Evolutionary conservation across 345 rosid species (phyloP).

Genomic region (Cardiospermum halicacabum): DNA sequence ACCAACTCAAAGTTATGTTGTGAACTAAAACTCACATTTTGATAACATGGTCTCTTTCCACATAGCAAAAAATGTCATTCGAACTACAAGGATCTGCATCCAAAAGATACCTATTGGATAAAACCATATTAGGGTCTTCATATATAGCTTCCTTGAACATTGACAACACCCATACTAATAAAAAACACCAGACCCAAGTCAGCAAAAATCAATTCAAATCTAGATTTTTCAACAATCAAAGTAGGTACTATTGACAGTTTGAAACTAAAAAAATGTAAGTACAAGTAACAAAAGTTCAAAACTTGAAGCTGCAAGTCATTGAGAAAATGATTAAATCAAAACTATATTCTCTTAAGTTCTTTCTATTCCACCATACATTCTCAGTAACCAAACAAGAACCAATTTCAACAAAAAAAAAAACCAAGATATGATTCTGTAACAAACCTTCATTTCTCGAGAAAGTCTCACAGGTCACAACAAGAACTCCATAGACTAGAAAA

Average conservation of each 20-base stretch:
- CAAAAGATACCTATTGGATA: conserved; percentile 76
- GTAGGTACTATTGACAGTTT: too few species aligned
- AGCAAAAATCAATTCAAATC: conserved; percentile 14
- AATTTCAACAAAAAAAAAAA: conserved; percentile 12
- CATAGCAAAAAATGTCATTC: conserved; percentile 62
- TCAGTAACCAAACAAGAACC: conserved; percentile 22
- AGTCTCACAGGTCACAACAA: conserved; percentile 42
- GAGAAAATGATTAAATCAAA: neutral
- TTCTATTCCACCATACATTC: conserved; percentile 12
- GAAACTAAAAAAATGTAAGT: conserved; percentile 13
- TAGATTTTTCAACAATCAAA: neutral
- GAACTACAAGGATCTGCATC: conserved; percentile 88
- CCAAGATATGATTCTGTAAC: conserved; percentile 50
- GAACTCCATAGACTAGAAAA: conserved; percentile 36
- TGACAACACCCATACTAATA: conserved; percentile 58
- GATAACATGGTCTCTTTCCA: conserved; percentile 56
- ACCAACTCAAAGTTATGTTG: neutral
- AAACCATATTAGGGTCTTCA: conserved; percentile 76
- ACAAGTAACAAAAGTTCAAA: neutral
- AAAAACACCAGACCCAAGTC: conserved; percentile 15
- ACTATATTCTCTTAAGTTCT: neutral
- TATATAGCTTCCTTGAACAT: conserved; percentile 81
- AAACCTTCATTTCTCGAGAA: conserved; percentile 70
- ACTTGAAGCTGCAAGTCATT: neutral
- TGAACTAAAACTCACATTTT: conserved; percentile 57